phyloP scores from a whole-genome alignment of 768 basidiomycete genomes.

The Chalciporus piperatus region DNA sequence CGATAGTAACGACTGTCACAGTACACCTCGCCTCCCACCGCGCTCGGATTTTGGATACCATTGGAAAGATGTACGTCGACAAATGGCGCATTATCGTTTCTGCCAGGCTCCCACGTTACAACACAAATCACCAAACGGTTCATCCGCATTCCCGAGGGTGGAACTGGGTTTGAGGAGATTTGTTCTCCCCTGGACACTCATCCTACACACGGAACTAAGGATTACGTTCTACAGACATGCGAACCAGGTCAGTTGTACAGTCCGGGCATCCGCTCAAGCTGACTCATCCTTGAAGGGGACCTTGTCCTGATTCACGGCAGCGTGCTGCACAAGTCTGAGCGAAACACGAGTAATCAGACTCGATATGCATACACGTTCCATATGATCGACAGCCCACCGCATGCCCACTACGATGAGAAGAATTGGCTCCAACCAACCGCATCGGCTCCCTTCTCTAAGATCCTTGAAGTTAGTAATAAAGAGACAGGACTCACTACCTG shows the following conservation, averaged over 20 bases:
- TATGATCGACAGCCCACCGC: conserved; percentile 78
- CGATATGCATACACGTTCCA: conserved; percentile 96
- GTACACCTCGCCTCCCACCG: conserved; percentile 90
- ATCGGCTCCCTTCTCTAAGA: conserved; percentile 75
- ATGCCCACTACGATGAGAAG: conserved; percentile 78
- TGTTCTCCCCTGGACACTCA: conserved; percentile 18
- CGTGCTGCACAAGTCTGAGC: conserved; percentile 89
- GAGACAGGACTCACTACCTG: not conserved
- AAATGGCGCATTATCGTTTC: conserved; percentile 86
- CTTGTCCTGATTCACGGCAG: conserved; percentile 92
- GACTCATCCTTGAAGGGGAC: conserved; percentile 53
- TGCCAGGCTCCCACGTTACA: conserved; percentile 85
- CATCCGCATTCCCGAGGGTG: conserved; percentile 68
- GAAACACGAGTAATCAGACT: conserved; percentile 75
- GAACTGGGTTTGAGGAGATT: conserved; percentile 82
- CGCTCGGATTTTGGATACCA: conserved; percentile 96
- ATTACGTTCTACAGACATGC: conserved; percentile 69
- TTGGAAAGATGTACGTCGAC: conserved; percentile 80
- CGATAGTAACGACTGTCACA: conserved; percentile 33
- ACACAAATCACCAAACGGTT: conserved; percentile 80
- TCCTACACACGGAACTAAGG: conserved; percentile 26
- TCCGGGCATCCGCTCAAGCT: not conserved
- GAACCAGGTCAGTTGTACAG: conserved; percentile 54
- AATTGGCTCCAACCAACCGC: conserved; percentile 94
- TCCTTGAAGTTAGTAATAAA: conserved; percentile 38